Conservation (phyloP, 768 basidiomycete species). For the Xerocomus spinulosus region DNA sequence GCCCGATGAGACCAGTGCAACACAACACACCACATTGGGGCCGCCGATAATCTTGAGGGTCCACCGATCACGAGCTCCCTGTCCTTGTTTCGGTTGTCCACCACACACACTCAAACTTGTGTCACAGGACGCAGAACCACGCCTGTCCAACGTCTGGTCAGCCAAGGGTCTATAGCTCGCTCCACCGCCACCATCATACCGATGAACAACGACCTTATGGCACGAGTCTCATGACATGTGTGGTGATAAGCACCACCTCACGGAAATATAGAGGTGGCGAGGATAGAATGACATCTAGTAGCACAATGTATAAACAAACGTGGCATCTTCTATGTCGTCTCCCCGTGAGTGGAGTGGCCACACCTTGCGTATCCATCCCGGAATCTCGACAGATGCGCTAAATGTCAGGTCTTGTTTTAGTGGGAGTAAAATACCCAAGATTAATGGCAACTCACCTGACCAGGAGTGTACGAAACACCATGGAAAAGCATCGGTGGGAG, state of each 20-base stretch:
- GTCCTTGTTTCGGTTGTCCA: neutral
- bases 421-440: neutral
- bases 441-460: neutral
- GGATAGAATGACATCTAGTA: too few species aligned
- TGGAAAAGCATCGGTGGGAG: neutral
- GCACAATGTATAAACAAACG: too few species aligned
- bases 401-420: neutral
- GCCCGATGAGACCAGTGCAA: too few species aligned
- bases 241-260: neutral
- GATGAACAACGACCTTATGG: too few species aligned
- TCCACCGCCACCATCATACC: neutral
- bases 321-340: too few species aligned
- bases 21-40: too few species aligned
- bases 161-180: neutral
- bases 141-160: neutral
- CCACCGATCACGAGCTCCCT: neutral
- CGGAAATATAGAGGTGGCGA: neutral
- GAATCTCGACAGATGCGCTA: neutral
- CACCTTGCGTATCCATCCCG: neutral
- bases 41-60: too few species aligned
- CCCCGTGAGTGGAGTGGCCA: neutral
- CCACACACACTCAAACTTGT: too few species aligned
- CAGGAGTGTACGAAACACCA: neutral
- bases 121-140: neutral
- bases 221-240: too few species aligned